These are phyloP conservation scores for Phaeophleospora eucalypticola DNA, from an alignment of 2,329 filamentous ascomycete species.

Conservation along the genomic window DNA sequence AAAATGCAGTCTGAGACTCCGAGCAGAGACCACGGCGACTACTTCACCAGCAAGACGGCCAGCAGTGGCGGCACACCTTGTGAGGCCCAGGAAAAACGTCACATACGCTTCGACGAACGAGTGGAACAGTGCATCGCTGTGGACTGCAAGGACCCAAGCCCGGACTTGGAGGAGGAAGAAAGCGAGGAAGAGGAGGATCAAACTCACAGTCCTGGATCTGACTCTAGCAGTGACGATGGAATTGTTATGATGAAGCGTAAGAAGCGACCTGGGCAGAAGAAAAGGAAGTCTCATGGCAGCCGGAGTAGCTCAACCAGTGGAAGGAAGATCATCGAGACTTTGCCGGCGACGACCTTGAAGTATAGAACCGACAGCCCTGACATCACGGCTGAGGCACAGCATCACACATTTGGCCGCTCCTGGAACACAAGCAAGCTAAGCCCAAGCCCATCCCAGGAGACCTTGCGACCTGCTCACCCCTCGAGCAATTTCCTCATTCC, in stretches of 20 bases:
- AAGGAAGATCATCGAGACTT: conserved; percentile 75
- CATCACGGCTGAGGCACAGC: conserved; percentile 25
- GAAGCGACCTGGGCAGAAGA: conserved; percentile 47
- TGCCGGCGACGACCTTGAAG: conserved; percentile 84
- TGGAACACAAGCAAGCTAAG: conserved; percentile 45
- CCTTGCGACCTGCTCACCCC: conserved; percentile 65
- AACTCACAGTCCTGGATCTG: conserved; percentile 46
- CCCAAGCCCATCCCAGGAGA: conserved; percentile 78
- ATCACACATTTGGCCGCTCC: conserved; percentile 43
- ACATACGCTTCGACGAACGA: conserved; percentile 95
- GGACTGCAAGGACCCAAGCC: conserved; percentile 75
- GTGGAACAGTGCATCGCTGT: conserved; percentile 95
- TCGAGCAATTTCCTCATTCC: conserved; percentile 57
- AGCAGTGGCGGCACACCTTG: conserved; percentile 65
- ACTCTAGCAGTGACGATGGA: conserved; percentile 62
- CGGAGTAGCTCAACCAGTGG: conserved; percentile 56
- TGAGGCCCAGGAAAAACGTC: conserved; percentile 62
- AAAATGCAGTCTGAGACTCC: conserved; percentile 56
- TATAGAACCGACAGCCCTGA: conserved; percentile 75
- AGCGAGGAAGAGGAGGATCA: conserved; percentile 34
- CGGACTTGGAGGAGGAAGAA: conserved; percentile 54
- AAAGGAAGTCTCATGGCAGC: conserved; percentile 38
- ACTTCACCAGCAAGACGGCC: conserved; percentile 57
- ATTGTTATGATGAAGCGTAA: conserved; percentile 76
- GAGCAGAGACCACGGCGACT: conserved; percentile 60